Conservation (phyloP, 2,329 filamentous ascomycete species). For the Rosellinia necatrix region DNA sequence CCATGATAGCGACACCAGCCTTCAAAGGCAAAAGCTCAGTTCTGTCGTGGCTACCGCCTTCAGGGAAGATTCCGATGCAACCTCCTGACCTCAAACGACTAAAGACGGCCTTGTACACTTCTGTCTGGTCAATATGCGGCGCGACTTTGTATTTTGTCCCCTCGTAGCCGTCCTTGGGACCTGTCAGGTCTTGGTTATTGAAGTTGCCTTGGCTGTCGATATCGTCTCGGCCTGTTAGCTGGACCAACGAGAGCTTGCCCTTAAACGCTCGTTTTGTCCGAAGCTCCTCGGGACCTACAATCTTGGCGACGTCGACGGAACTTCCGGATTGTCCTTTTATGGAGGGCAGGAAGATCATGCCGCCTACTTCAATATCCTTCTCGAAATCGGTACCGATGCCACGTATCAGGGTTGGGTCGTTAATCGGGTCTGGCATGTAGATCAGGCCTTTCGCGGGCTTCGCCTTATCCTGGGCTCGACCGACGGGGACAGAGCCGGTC, state of each 20-base stretch:
- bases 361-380: slow-evolving; percentile 74
- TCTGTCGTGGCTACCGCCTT: slow-evolving; percentile 94
- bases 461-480: slow-evolving; percentile 85
- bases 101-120: slow-evolving; percentile 94
- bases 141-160: slow-evolving; percentile 87
- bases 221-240: slow-evolving; percentile 81
- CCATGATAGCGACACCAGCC: slow-evolving; percentile 98
- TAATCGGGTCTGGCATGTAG: slow-evolving; percentile 85
- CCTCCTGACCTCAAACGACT: slow-evolving; percentile 79
- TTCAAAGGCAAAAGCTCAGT: slow-evolving; percentile 91
- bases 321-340: slow-evolving; percentile 77
- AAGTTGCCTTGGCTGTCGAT: slow-evolving; percentile 70
- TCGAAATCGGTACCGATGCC: slow-evolving; percentile 84
- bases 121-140: slow-evolving; percentile 90
- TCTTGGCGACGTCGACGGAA: slow-evolving; percentile 82
- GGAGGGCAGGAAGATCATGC: slow-evolving; percentile 84
- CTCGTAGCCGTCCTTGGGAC: slow-evolving; percentile 64
- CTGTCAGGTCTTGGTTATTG: slow-evolving; percentile 57
- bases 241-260: slow-evolving; percentile 72
- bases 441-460: slow-evolving; percentile 79
- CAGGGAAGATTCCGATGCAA: slow-evolving; percentile 95
- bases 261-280: slow-evolving; percentile 87
- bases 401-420: slow-evolving; percentile 80
- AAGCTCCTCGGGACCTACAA: slow-evolving; percentile 79
- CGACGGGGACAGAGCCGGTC: slow-evolving; percentile 90